Evolutionary conservation across 2,329 filamentous ascomycete genomes (phyloP).

Genomic region (Tothia fuscella): DNA sequence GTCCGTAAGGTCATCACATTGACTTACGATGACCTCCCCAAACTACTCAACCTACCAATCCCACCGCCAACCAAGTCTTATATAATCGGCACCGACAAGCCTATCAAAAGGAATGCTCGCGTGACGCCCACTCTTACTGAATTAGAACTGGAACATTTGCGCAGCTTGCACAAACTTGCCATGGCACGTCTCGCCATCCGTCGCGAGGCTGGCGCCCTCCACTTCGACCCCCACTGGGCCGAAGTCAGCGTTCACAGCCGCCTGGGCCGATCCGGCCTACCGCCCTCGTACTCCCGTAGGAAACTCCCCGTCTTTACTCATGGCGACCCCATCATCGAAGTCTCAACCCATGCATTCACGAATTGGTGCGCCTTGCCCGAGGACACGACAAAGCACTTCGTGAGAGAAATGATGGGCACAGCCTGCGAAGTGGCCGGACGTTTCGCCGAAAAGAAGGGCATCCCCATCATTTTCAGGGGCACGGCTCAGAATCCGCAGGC

Average conservation of each 20-base stretch:
- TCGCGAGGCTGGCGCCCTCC: constrained; percentile 16
- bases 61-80: constrained; percentile 10
- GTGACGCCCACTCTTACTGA: constrained; percentile 13
- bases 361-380: constrained; percentile 16
- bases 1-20: constrained; percentile 43
- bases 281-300: constrained; percentile 5
- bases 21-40: constrained; percentile 21
- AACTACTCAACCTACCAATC: background rate
- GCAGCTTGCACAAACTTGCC: constrained; percentile 23
- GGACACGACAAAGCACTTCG: constrained; percentile 10
- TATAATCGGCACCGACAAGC: constrained; percentile 23
- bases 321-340: constrained; percentile 30
- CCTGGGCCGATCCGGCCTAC: background rate
- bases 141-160: constrained; percentile 15
- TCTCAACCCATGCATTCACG: background rate
- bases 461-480: constrained; percentile 40
- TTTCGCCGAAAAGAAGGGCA: constrained; percentile 40
- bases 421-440: constrained; percentile 38
- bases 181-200: constrained; percentile 11
- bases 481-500: constrained; percentile 17
- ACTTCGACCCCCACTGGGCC: background rate
- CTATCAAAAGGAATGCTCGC: no score
- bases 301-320: constrained; percentile 22
- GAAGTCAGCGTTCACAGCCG: background rate
- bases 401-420: constrained; percentile 43